These are phyloP conservation scores for Chrysosporium queenslandicum DNA, from an alignment of 2,329 filamentous ascomycete genomes.

Conservation along the genomic window DNA sequence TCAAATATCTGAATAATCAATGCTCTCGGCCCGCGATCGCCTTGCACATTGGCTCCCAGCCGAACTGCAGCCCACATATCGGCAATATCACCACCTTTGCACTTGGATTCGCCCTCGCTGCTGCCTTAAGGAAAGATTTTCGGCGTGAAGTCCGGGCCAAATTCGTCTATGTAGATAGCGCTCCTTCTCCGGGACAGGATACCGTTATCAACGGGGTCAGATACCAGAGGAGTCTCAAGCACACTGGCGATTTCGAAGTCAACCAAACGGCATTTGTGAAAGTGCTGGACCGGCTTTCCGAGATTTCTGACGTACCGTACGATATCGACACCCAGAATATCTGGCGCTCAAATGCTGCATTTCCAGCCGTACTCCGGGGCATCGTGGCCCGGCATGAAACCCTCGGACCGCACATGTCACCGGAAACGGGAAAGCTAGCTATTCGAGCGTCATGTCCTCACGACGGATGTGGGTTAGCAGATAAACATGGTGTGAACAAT, in stretches of 20 bases:
- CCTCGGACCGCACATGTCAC: slow-evolving; percentile 4
- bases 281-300: slow-evolving; percentile 1
- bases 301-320: slow-evolving; percentile 1
- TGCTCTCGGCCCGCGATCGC: slow-evolving; percentile 7
- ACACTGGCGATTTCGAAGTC: slow-evolving; percentile 6
- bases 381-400: slow-evolving; percentile 1
- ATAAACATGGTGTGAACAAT: slow-evolving; percentile 19
- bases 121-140: background rate
- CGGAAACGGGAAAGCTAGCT: slow-evolving; percentile 14
- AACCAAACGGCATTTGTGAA: slow-evolving; percentile 2
- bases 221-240: slow-evolving; percentile 15
- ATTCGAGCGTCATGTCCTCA: slow-evolving; percentile 15
- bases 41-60: slow-evolving; percentile 16
- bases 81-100: slow-evolving; percentile 16
- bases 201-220: slow-evolving; percentile 8
- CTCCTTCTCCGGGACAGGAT: slow-evolving; percentile 13
- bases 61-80: slow-evolving; percentile 17
- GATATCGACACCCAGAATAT: slow-evolving; percentile 3
- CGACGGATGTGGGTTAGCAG: slow-evolving; percentile 16
- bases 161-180: slow-evolving; percentile 15
- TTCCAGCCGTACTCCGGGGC: background rate
- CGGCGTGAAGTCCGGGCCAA: slow-evolving; percentile 10
- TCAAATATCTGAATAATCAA: slow-evolving; percentile 12
- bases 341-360: slow-evolving; percentile 1
- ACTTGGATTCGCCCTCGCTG: slow-evolving; percentile 9